Percentiles rank a stretch among this genome's conserved stretches.
Conservation (phyloP, 805 yeast species). For the Wickerhamomyces rabaulensis region DNA sequence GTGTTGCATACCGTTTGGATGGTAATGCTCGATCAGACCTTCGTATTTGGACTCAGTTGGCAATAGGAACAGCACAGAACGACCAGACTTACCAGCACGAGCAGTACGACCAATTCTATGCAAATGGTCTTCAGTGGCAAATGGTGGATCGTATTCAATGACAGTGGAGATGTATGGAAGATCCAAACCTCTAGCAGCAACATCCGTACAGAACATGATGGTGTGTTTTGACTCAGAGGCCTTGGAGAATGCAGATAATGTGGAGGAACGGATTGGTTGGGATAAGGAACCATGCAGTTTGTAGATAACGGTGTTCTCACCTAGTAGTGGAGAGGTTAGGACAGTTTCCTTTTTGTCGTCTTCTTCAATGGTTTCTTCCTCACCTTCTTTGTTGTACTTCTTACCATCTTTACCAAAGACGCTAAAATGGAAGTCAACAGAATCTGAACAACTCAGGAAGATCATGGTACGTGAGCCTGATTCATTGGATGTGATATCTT, state of each 20-base stretch:
- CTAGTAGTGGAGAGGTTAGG: conserved; percentile 48
- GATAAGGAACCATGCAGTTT: conserved; percentile 89
- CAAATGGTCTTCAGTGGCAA: conserved; percentile 87
- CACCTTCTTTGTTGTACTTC: conserved; percentile 27
- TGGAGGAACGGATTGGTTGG: conserved; percentile 77
- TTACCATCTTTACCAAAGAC: conserved; percentile 62
- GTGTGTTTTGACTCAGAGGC: conserved; percentile 45
- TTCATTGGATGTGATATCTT: conserved; percentile 35
- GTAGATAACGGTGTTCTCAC: conserved; percentile 42
- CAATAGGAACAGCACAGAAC: conserved; percentile 68
- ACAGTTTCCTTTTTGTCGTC: conserved; percentile 31
- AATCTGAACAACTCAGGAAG: conserved; percentile 89
- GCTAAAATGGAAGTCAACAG: conserved; percentile 89
- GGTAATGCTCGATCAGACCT: conserved; percentile 53
- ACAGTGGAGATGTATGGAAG: conserved; percentile 81
- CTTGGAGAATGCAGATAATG: conserved; percentile 40
- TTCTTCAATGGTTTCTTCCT: conserved; percentile 25
- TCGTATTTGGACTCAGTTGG: conserved; percentile 93
- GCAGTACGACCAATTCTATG: conserved; percentile 98
- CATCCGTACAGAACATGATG: conserved; percentile 91
- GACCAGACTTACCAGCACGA: conserved; percentile 88
- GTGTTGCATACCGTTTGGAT: conserved; percentile 48
- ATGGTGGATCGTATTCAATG: conserved; percentile 93
- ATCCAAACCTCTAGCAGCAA: conserved; percentile 95
- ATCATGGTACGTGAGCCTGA: conserved; percentile 60